Evolutionary conservation across 306 rosid species (phyloP).

Genomic region (Mimosa pudica): DNA sequence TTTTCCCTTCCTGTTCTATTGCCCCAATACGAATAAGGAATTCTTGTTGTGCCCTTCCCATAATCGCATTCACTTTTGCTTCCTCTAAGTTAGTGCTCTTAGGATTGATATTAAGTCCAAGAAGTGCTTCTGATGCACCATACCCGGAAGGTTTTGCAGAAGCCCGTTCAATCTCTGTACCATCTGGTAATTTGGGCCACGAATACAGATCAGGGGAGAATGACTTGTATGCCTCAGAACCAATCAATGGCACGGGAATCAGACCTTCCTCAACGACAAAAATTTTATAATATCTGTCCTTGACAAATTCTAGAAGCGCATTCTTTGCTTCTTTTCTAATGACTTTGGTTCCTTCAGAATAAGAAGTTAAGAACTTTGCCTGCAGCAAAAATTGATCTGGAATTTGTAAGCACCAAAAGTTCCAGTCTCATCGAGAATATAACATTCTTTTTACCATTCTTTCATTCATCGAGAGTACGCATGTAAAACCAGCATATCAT

Average conservation of each 20-base stretch:
- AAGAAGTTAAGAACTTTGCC: slow-evolving; percentile 61
- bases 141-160: slow-evolving; percentile 61
- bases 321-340: slow-evolving; percentile 78
- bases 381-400: slow-evolving; percentile 39
- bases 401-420: slow-evolving; percentile 29
- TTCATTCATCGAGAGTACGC: neutral
- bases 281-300: slow-evolving; percentile 71
- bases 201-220: slow-evolving; percentile 57
- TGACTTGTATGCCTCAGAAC: slow-evolving; percentile 79
- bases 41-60: slow-evolving; percentile 73
- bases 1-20: slow-evolving; percentile 55
- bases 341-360: slow-evolving; percentile 58
- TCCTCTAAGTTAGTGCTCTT: slow-evolving; percentile 60
- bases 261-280: slow-evolving; percentile 88
- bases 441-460: slow-evolving; percentile 12
- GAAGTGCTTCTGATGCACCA: slow-evolving; percentile 84
- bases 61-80: slow-evolving; percentile 66
- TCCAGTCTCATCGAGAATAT: slow-evolving; percentile 17
- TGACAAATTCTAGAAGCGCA: slow-evolving; percentile 74
- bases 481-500: slow-evolving; percentile 16
- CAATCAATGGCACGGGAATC: slow-evolving; percentile 83
- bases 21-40: slow-evolving; percentile 90
- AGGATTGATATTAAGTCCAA: slow-evolving; percentile 71
- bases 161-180: slow-evolving; percentile 68
- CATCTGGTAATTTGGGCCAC: slow-evolving; percentile 84